Evolutionary conservation across 2,329 filamentous ascomycete genomes (phyloP), one percentile per base, ranked within the genome.

Genomic region (Claviceps sp.): DNA sequence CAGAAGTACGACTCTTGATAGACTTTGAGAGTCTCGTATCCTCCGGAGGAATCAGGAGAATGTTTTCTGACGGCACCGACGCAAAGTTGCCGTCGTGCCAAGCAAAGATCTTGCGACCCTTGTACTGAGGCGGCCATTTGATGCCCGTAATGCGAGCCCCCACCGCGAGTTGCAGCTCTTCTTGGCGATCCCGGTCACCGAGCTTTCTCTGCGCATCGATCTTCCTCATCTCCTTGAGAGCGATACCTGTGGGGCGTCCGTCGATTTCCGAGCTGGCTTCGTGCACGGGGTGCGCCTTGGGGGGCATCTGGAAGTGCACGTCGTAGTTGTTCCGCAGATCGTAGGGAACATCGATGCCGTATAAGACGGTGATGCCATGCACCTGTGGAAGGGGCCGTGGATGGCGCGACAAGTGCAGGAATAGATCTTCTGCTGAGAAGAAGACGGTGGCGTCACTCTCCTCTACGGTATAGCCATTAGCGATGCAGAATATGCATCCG

Each of bases 391-490:
- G 62, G 0, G 77, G 77, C 0, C 74, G 72, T 0, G 75, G 68
- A 56, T 80, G 77, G 2, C 76, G 71, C 3, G 75, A 67, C 49
- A 80, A 63, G 58, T 80, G 77, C 14, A 67, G 61, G 52, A 79
- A 78, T 3, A 80, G 67, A 46, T 75, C 68, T 52, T 70, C 71
- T 49, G 75, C 72, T 43, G 63, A 72, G 60, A 77, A 76, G 61
- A 80, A 80, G 13, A 80, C 73, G 0, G 77, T 80, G 2, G 77
- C 72, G 46, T 80, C 77, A 56, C 74, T 75, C 51, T 75, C 69
- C 47, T 79, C 74, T 2, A 71, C 60, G 0, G 76, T 78, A 22
- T 60, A 66, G 1, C 75, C 75, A 23, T 65, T 55, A 2, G 73
- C 67, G 6, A 77, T 64, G 58, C 77, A 80, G 58, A 80, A 79